Evolutionary conservation across 345 rosid species (phyloP).

Genomic region (Ceriops decandra): DNA sequence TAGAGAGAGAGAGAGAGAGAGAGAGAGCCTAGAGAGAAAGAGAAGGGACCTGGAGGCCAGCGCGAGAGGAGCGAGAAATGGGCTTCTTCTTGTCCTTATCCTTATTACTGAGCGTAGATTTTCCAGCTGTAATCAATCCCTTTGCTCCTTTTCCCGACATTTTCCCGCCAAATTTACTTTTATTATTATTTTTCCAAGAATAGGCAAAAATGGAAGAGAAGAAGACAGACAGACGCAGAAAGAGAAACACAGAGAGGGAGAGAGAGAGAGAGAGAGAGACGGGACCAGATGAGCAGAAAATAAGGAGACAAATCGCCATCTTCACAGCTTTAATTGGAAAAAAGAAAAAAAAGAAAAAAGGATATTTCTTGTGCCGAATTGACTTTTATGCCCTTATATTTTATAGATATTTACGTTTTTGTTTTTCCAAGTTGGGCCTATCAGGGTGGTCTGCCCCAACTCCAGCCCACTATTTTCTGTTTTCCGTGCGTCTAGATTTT

Average conservation of each 20-base stretch:
- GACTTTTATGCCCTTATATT: no score
- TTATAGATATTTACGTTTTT: no score
- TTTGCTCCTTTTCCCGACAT: slow-evolving; percentile 36
- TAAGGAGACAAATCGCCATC: no score
- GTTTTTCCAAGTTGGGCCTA: no score
- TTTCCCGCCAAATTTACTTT: slow-evolving; percentile 11
- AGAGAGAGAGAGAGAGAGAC: neutral
- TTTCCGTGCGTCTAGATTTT: no score
- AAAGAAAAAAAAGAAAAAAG: no score
- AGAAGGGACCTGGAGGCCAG: slow-evolving; percentile 29
- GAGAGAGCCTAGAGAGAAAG: neutral
- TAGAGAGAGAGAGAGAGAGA: neutral
- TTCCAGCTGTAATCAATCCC: slow-evolving; percentile 24
- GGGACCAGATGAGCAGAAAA: neutral
- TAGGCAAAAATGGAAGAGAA: no score
- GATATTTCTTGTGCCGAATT: no score
- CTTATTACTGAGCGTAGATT: slow-evolving; percentile 22
- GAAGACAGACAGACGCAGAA: no score
- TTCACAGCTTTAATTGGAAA: neutral
- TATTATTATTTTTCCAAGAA: neutral
- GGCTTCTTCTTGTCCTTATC: slow-evolving; percentile 34
- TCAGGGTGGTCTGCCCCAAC: no score
- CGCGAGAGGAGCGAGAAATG: slow-evolving; percentile 33
- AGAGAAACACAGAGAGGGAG: neutral
- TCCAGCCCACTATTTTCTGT: no score